These are phyloP conservation scores for Globisporangium canariense DNA, from an alignment of 352 stramenopile species.

Conservation along the genomic window DNA sequence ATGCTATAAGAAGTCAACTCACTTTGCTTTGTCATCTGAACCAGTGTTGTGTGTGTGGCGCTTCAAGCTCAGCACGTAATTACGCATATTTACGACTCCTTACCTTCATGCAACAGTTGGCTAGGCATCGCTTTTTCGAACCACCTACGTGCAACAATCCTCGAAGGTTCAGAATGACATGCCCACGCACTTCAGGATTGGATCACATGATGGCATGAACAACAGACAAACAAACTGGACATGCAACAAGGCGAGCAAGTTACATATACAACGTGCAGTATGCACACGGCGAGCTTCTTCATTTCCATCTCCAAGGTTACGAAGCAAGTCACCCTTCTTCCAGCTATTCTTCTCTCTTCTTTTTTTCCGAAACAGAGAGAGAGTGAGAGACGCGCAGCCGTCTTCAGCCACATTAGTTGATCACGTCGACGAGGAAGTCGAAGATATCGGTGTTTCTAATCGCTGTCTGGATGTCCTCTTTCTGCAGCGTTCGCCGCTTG, in stretches of 20 bases:
- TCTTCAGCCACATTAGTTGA: constrained; percentile 55
- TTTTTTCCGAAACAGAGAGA: neutral
- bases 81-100: constrained; percentile 14
- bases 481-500: constrained; percentile 94
- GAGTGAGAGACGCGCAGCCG: neutral
- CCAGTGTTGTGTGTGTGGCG: constrained; percentile 14
- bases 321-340: neutral
- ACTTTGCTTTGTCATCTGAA: neutral
- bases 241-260: neutral
- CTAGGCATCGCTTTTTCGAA: constrained; percentile 6
- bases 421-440: constrained; percentile 97
- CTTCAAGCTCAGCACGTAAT: constrained; percentile 37
- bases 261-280: neutral
- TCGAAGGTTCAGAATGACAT: too few species aligned
- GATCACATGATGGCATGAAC: too few species aligned
- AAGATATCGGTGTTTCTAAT: constrained; percentile 99
- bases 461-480: constrained; percentile 97
- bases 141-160: constrained; percentile 9
- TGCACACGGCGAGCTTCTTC: neutral
- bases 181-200: too few species aligned
- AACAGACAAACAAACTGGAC: too few species aligned
- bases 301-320: neutral
- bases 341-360: neutral
- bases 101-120: neutral
- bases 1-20: neutral